Evolutionary conservation across 805 yeast species (phyloP).

Genomic region (Ogataea zsoltii): DNA sequence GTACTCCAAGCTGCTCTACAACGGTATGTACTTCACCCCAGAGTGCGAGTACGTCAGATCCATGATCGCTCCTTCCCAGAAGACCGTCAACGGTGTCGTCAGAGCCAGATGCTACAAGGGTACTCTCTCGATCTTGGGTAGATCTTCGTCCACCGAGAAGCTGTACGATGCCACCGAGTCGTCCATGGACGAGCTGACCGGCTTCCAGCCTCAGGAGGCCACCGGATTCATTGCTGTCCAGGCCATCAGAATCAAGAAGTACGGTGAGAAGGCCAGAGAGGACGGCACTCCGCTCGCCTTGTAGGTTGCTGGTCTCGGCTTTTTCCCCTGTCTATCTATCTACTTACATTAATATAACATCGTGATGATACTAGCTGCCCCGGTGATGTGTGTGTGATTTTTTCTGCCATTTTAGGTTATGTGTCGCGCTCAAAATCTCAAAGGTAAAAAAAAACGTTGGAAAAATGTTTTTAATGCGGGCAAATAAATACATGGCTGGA

Average conservation of each 20-base stretch:
- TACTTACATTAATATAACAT: not conserved
- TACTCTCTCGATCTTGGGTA: constrained; percentile 77
- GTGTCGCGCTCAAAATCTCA: not conserved
- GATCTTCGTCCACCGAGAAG: constrained; percentile 94
- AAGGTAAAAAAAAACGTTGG: not conserved
- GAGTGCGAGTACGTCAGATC: constrained; percentile 95
- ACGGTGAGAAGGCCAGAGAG: constrained; percentile 92
- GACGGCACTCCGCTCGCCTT: constrained; percentile 57
- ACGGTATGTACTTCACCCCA: constrained; percentile 97
- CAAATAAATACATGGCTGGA: not conserved
- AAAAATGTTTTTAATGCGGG: not conserved
- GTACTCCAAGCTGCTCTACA: constrained; percentile 87
- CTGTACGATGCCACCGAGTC: constrained; percentile 97
- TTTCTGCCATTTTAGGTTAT: not conserved
- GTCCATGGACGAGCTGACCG: constrained; percentile 98
- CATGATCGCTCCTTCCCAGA: constrained; percentile 94
- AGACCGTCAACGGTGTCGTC: constrained; percentile 93
- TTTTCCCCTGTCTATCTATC: not conserved
- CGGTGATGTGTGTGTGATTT: too few relatives aligned
- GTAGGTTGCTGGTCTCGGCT: constrained; percentile 28
- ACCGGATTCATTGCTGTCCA: constrained; percentile 97
- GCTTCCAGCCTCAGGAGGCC: constrained; percentile 96
- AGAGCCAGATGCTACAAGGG: constrained; percentile 96
- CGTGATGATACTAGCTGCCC: not conserved
- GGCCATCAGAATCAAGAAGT: constrained; percentile 97